phyloP scores from a whole-genome alignment of 768 basidiomycete genomes.

The Candolleomyces eurysporus region DNA sequence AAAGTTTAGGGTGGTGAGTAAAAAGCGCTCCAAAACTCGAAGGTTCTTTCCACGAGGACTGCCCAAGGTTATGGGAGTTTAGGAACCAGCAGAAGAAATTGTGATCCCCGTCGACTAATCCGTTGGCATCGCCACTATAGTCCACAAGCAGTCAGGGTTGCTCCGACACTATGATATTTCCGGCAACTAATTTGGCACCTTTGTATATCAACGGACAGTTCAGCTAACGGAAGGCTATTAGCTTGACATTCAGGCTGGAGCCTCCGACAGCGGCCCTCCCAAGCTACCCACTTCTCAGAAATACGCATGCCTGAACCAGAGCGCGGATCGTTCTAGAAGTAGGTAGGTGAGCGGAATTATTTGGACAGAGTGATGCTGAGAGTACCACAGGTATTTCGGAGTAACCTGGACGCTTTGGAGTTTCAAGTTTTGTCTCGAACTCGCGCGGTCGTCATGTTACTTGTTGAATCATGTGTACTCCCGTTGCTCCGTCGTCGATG shows the following conservation, averaged over 20 bases:
- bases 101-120: slow-evolving; percentile 5
- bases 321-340: neutral
- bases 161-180: neutral
- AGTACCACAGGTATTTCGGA: neutral
- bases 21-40: neutral
- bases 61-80: neutral
- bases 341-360: neutral
- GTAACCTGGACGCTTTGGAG: neutral
- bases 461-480: neutral
- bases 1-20: slow-evolving; percentile 4
- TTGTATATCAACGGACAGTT: too few species aligned
- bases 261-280: too few species aligned
- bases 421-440: neutral
- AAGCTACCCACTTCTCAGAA: too few species aligned
- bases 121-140: neutral
- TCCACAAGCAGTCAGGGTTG: neutral
- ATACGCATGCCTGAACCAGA: neutral
- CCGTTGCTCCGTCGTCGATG: neutral
- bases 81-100: neutral
- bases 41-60: slow-evolving; percentile 1
- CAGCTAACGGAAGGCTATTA: too few species aligned
- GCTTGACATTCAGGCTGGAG: too few species aligned
- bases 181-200: too few species aligned
- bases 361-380: neutral
- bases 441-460: slow-evolving; percentile 2